Conservation (phyloP, 2,329 filamentous ascomycete species). For the Aureobasidium sp. region DNA sequence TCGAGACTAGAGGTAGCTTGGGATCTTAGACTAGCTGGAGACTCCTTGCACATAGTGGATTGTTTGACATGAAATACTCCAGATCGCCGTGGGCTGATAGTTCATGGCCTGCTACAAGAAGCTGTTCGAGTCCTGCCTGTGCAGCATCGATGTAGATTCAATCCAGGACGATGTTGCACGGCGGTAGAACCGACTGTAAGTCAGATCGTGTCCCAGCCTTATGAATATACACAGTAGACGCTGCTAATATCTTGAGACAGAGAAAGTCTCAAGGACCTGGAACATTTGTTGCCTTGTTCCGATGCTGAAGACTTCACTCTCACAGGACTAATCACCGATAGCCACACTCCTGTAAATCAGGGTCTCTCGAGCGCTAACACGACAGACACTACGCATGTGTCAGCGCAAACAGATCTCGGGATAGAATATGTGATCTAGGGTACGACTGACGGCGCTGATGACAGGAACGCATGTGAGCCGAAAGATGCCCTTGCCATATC, state of each 20-base stretch:
- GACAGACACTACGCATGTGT: conserved; percentile 16
- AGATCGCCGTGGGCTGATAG: conserved; percentile 1
- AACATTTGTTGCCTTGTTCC: conserved; percentile 24
- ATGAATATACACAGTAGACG: conserved; percentile 22
- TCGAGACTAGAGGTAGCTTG: conserved; percentile 20
- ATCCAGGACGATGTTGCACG: conserved; percentile 22
- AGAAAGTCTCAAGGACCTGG: conserved; percentile 14
- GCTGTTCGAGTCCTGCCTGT: conserved; percentile 26
- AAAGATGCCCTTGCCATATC: conserved; percentile 15
- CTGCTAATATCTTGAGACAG: conserved; percentile 22
- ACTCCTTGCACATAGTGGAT: conserved; percentile 20
- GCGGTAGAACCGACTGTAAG: conserved; percentile 25
- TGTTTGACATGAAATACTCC: not conserved
- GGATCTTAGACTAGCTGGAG: conserved; percentile 24
- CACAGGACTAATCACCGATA: conserved; percentile 21
- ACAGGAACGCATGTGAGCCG: conserved; percentile 11
- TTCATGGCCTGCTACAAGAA: conserved; percentile 24
- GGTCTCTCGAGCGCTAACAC: conserved; percentile 23
- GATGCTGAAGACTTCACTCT: conserved; percentile 26
- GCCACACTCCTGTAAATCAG: conserved; percentile 20
- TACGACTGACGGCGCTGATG: conserved; percentile 13
- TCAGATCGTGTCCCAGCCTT: conserved; percentile 22
- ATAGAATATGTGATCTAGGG: conserved; percentile 22
- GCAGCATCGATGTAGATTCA: conserved; percentile 18
- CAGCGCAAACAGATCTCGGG: conserved; percentile 21